These are phyloP conservation scores for Leucosporidium creatinivorum DNA, from an alignment of 768 basidiomycete species.

Conservation along the genomic window DNA sequence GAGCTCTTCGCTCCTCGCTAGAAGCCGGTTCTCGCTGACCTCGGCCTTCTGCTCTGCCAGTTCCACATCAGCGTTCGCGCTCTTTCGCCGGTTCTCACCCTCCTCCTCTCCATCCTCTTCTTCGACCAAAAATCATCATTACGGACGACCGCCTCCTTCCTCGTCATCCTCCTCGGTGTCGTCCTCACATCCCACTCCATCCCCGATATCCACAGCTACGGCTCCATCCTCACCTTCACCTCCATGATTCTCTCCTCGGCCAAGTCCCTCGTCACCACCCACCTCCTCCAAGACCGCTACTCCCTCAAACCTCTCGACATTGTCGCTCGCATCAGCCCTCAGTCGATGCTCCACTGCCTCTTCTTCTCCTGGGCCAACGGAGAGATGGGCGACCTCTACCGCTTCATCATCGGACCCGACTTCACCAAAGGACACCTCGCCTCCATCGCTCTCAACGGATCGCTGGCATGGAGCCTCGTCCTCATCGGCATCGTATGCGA, in stretches of 20 bases:
- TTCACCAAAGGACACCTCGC: conserved; percentile 15
- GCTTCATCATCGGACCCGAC: conserved; percentile 10
- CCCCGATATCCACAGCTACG: conserved; percentile 8
- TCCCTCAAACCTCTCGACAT: conserved; percentile 25
- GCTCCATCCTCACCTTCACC: conserved; percentile 18
- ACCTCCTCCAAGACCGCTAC: conserved; percentile 17
- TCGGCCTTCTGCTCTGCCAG: too few relatives aligned
- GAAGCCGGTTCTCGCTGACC: neutral
- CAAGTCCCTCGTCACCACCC: conserved; percentile 25
- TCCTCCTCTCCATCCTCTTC: conserved; percentile 23
- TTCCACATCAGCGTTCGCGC: conserved; percentile 31
- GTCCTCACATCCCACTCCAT: conserved; percentile 24
- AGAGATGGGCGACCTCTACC: conserved; percentile 10
- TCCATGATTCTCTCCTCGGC: conserved; percentile 24
- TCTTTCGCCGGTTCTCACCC: conserved; percentile 25
- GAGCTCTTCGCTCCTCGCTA: neutral
- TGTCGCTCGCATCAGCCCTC: conserved; percentile 15
- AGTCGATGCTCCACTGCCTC: conserved; percentile 17
- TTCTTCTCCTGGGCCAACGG: conserved; percentile 25
- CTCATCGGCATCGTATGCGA: conserved; percentile 17
- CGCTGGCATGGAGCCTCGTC: conserved; percentile 17
- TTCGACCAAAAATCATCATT: conserved; percentile 14
- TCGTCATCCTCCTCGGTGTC: conserved; percentile 28
- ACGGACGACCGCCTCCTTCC: conserved; percentile 16
- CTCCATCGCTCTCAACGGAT: conserved; percentile 24